These are phyloP conservation scores for Thermochaetoides dissita DNA, from an alignment of 2,329 filamentous ascomycete genomes.

Conservation along the genomic window DNA sequence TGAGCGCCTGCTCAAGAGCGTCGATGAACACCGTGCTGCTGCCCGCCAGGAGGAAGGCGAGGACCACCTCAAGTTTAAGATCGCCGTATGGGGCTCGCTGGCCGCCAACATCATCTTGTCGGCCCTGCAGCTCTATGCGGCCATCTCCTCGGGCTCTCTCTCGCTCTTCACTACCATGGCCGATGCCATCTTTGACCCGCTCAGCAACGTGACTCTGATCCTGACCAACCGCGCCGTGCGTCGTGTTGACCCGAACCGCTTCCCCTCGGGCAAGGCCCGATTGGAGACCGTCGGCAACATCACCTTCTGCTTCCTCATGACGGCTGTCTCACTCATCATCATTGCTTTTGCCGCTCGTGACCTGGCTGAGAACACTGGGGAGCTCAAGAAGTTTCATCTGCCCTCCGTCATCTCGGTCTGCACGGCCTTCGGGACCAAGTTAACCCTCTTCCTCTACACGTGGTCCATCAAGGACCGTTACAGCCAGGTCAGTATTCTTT, in stretches of 20 bases:
- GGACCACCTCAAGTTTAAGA: constrained; percentile 64
- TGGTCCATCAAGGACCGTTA: constrained; percentile 84
- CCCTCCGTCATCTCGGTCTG: constrained; percentile 75
- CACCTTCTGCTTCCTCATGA: constrained; percentile 93
- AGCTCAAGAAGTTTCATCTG: constrained; percentile 56
- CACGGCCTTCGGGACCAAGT: constrained; percentile 73
- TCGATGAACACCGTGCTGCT: constrained; percentile 76
- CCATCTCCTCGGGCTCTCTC: constrained; percentile 73
- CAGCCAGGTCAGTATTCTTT: constrained; percentile 79
- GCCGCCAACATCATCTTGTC: constrained; percentile 69
- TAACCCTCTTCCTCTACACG: constrained; percentile 78
- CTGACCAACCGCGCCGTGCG: constrained; percentile 78
- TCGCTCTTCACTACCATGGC: constrained; percentile 97
- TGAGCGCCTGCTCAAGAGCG: constrained; percentile 76
- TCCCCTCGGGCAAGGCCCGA: constrained; percentile 82
- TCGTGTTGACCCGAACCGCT: constrained; percentile 70
- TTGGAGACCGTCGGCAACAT: constrained; percentile 96
- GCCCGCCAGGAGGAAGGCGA: constrained; percentile 68
- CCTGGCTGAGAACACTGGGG: constrained; percentile 38
- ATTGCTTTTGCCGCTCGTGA: constrained; percentile 76
- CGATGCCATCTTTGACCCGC: constrained; percentile 82
- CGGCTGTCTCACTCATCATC: constrained; percentile 75
- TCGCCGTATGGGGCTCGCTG: constrained; percentile 54
- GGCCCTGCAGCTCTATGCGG: constrained; percentile 74
- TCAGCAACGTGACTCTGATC: constrained; percentile 79